A percentile compares a stretch with the other conserved stretches of the same genome.
Evolutionary conservation across 2,329 filamentous ascomycete species (phyloP).

Genomic region (Calonectria naviculata): DNA sequence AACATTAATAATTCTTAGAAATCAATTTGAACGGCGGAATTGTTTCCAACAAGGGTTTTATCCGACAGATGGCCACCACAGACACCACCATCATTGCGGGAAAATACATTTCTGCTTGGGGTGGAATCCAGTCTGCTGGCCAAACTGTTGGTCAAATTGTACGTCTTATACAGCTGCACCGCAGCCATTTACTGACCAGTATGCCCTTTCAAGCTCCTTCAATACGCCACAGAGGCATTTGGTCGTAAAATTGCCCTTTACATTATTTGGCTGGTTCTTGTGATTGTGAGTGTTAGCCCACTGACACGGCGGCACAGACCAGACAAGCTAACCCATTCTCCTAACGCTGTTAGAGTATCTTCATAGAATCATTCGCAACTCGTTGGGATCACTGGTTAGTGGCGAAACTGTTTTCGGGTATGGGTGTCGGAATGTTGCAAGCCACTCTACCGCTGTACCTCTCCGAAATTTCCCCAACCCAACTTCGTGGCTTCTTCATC

Average conservation of each 20-base stretch:
- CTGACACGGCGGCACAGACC: no score
- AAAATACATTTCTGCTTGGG: slow-evolving; percentile 52
- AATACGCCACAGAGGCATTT: slow-evolving; percentile 22
- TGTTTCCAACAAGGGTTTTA: slow-evolving; percentile 54
- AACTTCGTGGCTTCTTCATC: slow-evolving; percentile 27
- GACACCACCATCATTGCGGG: slow-evolving; percentile 46
- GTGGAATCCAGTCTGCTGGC: slow-evolving; percentile 51
- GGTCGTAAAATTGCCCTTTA: slow-evolving; percentile 24
- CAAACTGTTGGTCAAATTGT: slow-evolving; percentile 52
- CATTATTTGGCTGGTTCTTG: slow-evolving; percentile 23
- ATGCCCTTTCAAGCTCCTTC: slow-evolving; percentile 7
- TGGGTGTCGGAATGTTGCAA: slow-evolving; percentile 29
- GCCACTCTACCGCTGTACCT: slow-evolving; percentile 28
- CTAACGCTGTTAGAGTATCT: background rate
- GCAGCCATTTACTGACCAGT: background rate
- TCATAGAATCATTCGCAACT: slow-evolving; percentile 23
- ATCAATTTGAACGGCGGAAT: slow-evolving; percentile 50
- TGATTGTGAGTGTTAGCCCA: background rate
- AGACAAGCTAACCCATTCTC: background rate
- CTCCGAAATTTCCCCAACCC: slow-evolving; percentile 27
- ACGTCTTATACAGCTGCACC: background rate
- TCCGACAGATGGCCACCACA: slow-evolving; percentile 45
- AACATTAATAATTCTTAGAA: slow-evolving; percentile 2
- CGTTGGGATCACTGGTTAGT: slow-evolving; percentile 29
- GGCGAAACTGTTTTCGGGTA: slow-evolving; percentile 27